phyloP scores from a whole-genome alignment of 805 yeast species.

The Starmerella riodocensis region DNA sequence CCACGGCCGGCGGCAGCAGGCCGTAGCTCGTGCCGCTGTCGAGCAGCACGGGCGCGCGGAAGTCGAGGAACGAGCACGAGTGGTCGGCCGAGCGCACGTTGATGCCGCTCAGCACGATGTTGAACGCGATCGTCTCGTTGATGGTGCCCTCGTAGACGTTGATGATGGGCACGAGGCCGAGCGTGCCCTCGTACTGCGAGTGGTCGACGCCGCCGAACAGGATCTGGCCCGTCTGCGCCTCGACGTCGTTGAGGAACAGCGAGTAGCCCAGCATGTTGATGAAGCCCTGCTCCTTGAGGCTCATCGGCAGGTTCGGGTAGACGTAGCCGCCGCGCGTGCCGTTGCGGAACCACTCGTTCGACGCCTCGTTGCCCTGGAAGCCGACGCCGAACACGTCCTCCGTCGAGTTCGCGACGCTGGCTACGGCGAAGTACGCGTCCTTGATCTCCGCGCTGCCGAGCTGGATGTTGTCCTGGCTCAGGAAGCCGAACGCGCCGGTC shows the following conservation, averaged over 20 bases:
- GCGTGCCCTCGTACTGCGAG: slow-evolving; percentile 32
- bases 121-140: slow-evolving; percentile 7
- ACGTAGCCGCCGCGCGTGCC: slow-evolving; percentile 4
- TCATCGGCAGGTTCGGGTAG: slow-evolving; percentile 26
- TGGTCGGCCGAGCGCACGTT: slow-evolving; percentile 1
- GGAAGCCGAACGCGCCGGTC: slow-evolving; percentile 35
- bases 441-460: slow-evolving; percentile 37
- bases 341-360: slow-evolving; percentile 9
- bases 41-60: slow-evolving; percentile 34
- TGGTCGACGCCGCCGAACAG: slow-evolving; percentile 37
- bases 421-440: slow-evolving; percentile 55
- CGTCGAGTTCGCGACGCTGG: slow-evolving; percentile 45
- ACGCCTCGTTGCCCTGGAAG: slow-evolving; percentile 24
- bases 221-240: slow-evolving; percentile 28
- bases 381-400: slow-evolving; percentile 48
- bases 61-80: slow-evolving; percentile 7
- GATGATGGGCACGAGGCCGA: slow-evolving; percentile 27
- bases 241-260: slow-evolving; percentile 30
- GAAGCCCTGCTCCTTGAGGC: slow-evolving; percentile 30
- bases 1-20: slow-evolving; percentile 32
- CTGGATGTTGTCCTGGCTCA: slow-evolving; percentile 45
- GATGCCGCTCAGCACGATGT: slow-evolving; percentile 14
- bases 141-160: slow-evolving; percentile 6
- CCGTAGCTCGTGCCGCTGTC: slow-evolving; percentile 47
- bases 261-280: slow-evolving; percentile 35